Base-by-base conservation (phyloP, 345 rosid genomes). In the Firmiana major region DNA sequence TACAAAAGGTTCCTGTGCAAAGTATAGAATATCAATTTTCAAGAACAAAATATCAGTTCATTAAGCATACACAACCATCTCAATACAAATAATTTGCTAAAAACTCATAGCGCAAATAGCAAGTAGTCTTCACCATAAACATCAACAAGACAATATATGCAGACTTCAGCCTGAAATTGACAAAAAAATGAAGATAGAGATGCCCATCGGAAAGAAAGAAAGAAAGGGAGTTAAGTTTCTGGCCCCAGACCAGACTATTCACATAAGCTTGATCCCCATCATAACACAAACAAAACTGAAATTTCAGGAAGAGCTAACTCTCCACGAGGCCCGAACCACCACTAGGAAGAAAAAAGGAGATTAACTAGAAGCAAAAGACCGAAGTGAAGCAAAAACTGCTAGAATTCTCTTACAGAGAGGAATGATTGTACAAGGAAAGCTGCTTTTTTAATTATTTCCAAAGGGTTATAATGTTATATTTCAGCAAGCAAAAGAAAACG, bases 1-100 rank as follows among this genome's bases (percentile, higher is more conserved):
- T 22, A 87, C 90, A 46, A 84, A 90, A 71, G 94, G 89, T 45
- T 90, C 92, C 94, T 88, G 90, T 21, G 2, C 67, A 69, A 75
- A 59, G 40, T 59, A 69, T 69, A 3, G 73, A 28, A 16, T 4
- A 69, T 69, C 73, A 69, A 67, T 46, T n/a, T 46, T 24, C 73
- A 31, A 31, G 34, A 69, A 45, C n/a, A 15, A 31, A 31, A 31
- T 31, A 31, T 31, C 34, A 31, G 34, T 31, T 31, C 34, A 31
- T 31, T 1, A 31, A 31, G 34, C 34, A 31, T 31, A 31, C 3
- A 31, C 3, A 31, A 31, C 34, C 34, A 31, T 1, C 3, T 31
- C 34, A 31, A 31, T n/a, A 31, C 34, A 31, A 31, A 3, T 31
- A 31, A 31, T 31, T 31, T 31, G 34, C 34, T 31, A 31, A 31